Base-by-base conservation (phyloP, 108 stramenopile genomes). In the Cyclotella choctawhatcheeana region DNA sequence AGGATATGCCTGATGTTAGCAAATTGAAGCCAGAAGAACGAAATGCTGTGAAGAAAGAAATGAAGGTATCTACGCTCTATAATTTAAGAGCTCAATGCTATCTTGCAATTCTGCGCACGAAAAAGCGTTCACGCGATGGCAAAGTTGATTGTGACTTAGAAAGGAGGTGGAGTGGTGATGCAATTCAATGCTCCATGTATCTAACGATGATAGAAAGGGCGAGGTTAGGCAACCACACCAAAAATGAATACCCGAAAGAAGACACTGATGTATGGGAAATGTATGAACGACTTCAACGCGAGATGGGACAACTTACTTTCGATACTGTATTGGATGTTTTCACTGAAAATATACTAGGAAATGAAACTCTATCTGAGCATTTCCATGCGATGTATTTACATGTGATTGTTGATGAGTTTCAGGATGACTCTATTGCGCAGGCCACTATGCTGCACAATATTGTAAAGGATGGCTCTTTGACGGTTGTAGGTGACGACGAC, bases 401-500 rank as follows among this genome's bases (percentile, higher is more conserved):
- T 51, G 59, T 71, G 22, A 40, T 73, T 12, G 72, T 73, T 44
- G 72, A 73, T 47, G 72, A 73, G 31, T 73, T 27, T 29, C 72
- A 73, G 24, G 72, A 73, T 13, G 67, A 62, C 3, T 73, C 64
- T 0, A 2, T 22, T 10, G 26, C 33, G 14, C 72, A 73, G 26
- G 64, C 62, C 29, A 29, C 22, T 5, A 52, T 66, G 64, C 61
- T 71, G 14, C 20, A 31, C 33, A 40, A 44, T 61, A 63, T 71
- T 27, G 56, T 61, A 16, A 27, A 45, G 16, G n/a, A 25, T 2
- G 61, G 70, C 0, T 50, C 45, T 12, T 31, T 73, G 12, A 73
- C 72, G 12, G 72, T 73, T 8, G 72, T 73, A 6, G 72, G 72
- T 17, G 72, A 73, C 64, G 72, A 73, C 37, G 72, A 73, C 27